Evolutionary conservation across 2,329 filamentous ascomycete genomes (phyloP), one percentile per base, ranked within the genome.

Genomic region (Fusarium redolens): DNA sequence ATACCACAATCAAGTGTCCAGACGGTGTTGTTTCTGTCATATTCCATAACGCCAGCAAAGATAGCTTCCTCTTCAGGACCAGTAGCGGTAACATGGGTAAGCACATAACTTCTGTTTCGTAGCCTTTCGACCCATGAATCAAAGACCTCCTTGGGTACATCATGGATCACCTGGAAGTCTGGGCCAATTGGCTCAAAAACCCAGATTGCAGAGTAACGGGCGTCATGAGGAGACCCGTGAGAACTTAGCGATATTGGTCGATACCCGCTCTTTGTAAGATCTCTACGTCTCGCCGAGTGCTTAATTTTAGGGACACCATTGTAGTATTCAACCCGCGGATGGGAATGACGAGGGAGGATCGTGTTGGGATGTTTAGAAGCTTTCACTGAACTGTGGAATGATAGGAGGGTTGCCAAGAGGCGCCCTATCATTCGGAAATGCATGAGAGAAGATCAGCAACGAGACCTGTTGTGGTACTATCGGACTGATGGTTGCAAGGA

Each of bases 131-230:
- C 38, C 73, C 71, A 76, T 5, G 43, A 13, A 22, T 64, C 54
- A 25, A 72, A 76, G 14, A n/a, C 37, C 5, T 35, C 20, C n/a
- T 50, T 45, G 22, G 45, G 18, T 4, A 61, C 58, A 13, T 41
- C 58, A 12, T 68, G 48, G 7, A 62, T 72, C 30, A 58, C 66
- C 45, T 68, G 22, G 25, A 59, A 56, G 1, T 31, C 25, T 3
- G 38, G 33, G 13, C 22, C 31, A 25, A 37, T n/a, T 35, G 18
- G 38, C 14, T 62, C 35, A 2, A 56, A 28, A 3, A 67, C 30
- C 74, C 73, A 73, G 4, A 67, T 61, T 7, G 66, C 57, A 12
- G 73, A 64, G 30, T 73, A 75, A 17, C 54, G 69, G 45, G 72
- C 54, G 5, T 66, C 35, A 7, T 51, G 28, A 13, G 61, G 40